Evolutionary conservation across 1,139 yeast genomes (phyloP), one percentile per base, ranked within the genome.

Genomic region (Pichia sp.): DNA sequence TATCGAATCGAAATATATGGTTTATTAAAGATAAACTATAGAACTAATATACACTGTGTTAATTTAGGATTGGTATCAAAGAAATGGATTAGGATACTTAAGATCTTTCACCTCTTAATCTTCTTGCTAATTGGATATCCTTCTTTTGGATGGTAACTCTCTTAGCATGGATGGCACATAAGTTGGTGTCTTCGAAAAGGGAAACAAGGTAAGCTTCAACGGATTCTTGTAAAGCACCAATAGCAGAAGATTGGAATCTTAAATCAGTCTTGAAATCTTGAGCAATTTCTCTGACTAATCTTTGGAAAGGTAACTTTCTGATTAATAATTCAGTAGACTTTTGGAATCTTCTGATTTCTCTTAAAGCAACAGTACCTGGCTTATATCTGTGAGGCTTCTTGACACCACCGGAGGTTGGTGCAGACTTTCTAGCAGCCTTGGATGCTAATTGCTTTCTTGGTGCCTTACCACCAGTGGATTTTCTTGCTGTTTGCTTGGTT

Each of bases 371-470:
- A 0, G 86, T 81, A 11, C 96, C 95, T 0, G 94, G 93, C 48
- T 75, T 75, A 59, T 78, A 83, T 50, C 88, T 69, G 89, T 91
- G 98, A 63, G 97, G 97, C 82, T 91, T 91, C 91, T 91, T 91
- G 72, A 91, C 97, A 84, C 97, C 98, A 72, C 97, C 97, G 59
- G 96, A 83, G 58, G 96, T 79, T 78, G 95, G 93, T 53, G 97
- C 97, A 51, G 98, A 90, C 77, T 91, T 91, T 83, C 98, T 86
- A 64, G 98, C 97, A 66, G 96, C 97, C 86, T 91, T 91, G 62
- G 97, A 90, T 67, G 98, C 97, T 69, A 91, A 83, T 78, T 90
- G 96, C 80, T 91, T 91, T 85, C 98, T 88, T 81, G 98, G 98
- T 59, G 97, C 97, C 76, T 91, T 91, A 79, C 98, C 98, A 85